Evolutionary conservation across 2,329 filamentous ascomycete genomes (phyloP).

Genomic region (Fusarium agapanthi): DNA sequence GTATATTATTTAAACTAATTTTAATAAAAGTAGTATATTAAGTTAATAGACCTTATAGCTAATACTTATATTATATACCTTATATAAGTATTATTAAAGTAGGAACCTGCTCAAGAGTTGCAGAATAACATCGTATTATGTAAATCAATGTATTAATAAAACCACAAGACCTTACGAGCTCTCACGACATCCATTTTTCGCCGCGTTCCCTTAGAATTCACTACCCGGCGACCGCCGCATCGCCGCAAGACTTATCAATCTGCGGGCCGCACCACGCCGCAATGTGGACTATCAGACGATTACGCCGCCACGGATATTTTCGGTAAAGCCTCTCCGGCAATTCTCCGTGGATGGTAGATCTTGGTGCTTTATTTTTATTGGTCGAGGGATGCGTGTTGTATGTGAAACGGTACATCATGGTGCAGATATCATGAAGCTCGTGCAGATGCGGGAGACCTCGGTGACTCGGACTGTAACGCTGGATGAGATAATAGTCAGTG

Average conservation of each 20-base stretch:
- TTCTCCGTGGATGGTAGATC: not conserved
- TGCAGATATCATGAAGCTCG: slow-evolving; percentile 11
- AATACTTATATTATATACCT: too few species aligned
- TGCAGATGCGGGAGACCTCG: slow-evolving; percentile 2
- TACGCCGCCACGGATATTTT: not conserved
- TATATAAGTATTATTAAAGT: too few species aligned
- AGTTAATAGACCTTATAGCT: too few species aligned
- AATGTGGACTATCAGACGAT: slow-evolving; percentile 20
- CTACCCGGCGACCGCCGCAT: not conserved
- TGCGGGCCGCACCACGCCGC: slow-evolving; percentile 24
- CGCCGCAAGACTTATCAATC: not conserved
- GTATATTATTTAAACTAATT: too few species aligned
- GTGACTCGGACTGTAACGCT: not conserved
- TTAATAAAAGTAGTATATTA: too few species aligned
- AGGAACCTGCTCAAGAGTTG: too few species aligned
- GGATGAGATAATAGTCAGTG: not conserved
- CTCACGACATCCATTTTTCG: not conserved
- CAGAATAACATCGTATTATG: too few species aligned
- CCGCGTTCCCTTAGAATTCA: accelerated
- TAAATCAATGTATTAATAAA: not conserved
- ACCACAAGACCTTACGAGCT: not conserved
- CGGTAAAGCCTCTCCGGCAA: not conserved
- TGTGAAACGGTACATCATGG: not conserved
- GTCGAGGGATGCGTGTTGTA: not conserved
- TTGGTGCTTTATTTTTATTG: not conserved